These are phyloP conservation scores for Rhododendron williamsianum DNA, from an alignment of 148 eudicot genomes.

Conservation along the genomic window DNA sequence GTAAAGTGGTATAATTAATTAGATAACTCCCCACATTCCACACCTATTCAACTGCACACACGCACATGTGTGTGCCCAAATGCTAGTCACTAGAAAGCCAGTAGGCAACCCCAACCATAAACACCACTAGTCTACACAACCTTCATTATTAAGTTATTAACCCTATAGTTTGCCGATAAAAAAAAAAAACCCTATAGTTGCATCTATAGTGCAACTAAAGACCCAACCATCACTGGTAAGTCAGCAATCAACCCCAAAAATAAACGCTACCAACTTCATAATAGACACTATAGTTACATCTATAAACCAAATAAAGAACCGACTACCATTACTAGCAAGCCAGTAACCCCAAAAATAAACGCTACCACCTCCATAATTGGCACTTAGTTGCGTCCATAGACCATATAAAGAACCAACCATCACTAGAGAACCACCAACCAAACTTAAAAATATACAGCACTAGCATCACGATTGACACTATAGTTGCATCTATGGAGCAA, in stretches of 20 bases:
- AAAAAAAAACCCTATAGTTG: background rate
- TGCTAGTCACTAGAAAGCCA: background rate
- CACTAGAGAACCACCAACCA: background rate
- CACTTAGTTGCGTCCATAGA: background rate
- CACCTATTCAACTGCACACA: no score
- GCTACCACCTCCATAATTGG: background rate
- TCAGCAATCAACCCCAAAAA: background rate
- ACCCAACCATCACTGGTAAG: background rate
- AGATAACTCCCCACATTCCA: no score
- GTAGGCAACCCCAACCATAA: background rate
- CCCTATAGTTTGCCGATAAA: background rate
- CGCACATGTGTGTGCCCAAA: no score
- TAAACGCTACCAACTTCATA: background rate
- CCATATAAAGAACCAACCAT: background rate
- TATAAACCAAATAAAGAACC: background rate
- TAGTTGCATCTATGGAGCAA: background rate
- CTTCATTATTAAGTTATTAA: background rate
- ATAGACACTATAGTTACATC: background rate
- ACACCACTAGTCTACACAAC: background rate
- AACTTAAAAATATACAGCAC: background rate
- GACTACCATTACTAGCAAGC: background rate
- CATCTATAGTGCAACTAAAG: background rate
- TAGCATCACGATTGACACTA: background rate
- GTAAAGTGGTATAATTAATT: no score
- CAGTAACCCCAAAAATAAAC: background rate